Conservation (phyloP, 1,139 yeast species). For the Kodamaea ohmeri region DNA sequence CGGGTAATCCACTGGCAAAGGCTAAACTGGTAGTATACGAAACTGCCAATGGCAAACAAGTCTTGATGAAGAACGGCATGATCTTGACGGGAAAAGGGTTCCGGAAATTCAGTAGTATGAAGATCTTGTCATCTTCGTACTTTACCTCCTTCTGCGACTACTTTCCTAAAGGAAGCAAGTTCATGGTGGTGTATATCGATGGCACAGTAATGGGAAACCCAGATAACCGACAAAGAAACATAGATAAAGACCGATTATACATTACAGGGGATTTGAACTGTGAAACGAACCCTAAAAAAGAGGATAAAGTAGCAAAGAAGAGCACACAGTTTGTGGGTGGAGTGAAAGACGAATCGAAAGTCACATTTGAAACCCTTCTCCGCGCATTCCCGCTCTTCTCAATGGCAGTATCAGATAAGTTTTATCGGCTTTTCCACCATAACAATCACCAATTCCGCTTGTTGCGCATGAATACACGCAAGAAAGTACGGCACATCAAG, state of each 20-base stretch:
- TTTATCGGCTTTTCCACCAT: conserved; percentile 43
- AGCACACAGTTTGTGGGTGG: too few species aligned
- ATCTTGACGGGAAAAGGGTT: conserved; percentile 60
- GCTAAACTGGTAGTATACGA: conserved; percentile 45
- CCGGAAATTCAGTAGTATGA: conserved; percentile 43
- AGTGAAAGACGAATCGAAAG: background rate
- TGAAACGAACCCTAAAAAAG: too few species aligned
- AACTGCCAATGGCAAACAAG: conserved; percentile 60
- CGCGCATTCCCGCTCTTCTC: conserved; percentile 48
- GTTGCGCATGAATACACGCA: conserved; percentile 31
- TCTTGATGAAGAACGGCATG: conserved; percentile 54
- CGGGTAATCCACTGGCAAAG: conserved; percentile 39
- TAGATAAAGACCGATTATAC: too few species aligned
- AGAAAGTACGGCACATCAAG: conserved; percentile 27
- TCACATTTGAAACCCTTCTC: conserved; percentile 34
- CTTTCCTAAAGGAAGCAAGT: conserved; percentile 47
- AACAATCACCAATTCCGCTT: conserved; percentile 36
- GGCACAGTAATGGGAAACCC: conserved; percentile 48
- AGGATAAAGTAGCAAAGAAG: too few species aligned
- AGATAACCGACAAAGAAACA: too few species aligned
- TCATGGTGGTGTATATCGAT: conserved; percentile 53
- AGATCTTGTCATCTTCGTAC: conserved; percentile 42
- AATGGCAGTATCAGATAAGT: conserved; percentile 46
- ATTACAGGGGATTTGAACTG: too few species aligned
- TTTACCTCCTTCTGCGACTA: conserved; percentile 47